A percentile compares a stretch with the other conserved stretches of the same genome.
Conservation (phyloP, 495 filamentous ascomycete genomes). For the Penicillium steckii region DNA sequence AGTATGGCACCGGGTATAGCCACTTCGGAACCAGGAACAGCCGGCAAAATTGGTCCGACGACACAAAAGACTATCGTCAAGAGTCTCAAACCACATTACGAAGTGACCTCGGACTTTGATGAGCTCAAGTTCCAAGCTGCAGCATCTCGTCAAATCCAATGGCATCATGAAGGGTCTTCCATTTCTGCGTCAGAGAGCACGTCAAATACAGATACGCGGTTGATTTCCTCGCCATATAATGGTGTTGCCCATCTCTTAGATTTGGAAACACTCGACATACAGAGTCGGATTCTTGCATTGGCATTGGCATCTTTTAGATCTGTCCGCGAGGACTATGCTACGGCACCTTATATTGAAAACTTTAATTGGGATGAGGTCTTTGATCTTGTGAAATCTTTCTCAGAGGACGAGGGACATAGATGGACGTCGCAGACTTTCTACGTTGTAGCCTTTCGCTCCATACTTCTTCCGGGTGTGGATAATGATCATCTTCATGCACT, state of each 20-base stretch:
- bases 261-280: constrained; percentile 57
- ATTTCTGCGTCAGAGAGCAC: not conserved
- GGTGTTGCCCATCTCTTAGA: constrained; percentile 67
- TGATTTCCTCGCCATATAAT: constrained; percentile 75
- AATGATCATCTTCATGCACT: constrained; percentile 60
- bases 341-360: constrained; percentile 65
- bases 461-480: constrained; percentile 59
- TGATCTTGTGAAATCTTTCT: constrained; percentile 42
- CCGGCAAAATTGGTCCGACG: not conserved
- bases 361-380: constrained; percentile 78
- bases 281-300: constrained; percentile 67
- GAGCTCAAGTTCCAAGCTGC: constrained; percentile 36
- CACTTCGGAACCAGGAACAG: not conserved
- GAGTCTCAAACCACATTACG: constrained; percentile 27
- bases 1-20: constrained; percentile 15
- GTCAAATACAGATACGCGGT: constrained; percentile 24
- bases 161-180: constrained; percentile 2
- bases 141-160: constrained; percentile 32
- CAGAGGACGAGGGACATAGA: constrained; percentile 40
- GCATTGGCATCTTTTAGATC: constrained; percentile 63
- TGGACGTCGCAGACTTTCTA: constrained; percentile 73
- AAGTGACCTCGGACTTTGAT: constrained; percentile 34
- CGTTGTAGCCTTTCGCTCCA: constrained; percentile 78
- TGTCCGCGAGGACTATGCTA: constrained; percentile 70
- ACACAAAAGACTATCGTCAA: not conserved